These are phyloP conservation scores for Lunularia cruciata DNA, from an alignment of 225 moss, liverwort and hornwort species.

Conservation along the genomic window DNA sequence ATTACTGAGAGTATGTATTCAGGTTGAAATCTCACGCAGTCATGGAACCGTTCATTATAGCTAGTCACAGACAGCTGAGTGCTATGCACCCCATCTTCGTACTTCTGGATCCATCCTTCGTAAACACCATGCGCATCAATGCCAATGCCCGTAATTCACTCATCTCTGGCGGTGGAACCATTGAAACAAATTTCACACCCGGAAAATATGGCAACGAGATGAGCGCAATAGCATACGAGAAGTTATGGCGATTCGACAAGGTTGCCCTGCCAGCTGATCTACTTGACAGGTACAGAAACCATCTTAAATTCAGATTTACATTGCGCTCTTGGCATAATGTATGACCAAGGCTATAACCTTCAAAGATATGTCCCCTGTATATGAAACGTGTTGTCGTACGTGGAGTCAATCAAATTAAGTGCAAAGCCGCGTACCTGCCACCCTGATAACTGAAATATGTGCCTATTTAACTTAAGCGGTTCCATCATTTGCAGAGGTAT, in stretches of 20 bases:
- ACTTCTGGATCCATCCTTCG: conserved; percentile 51
- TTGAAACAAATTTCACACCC: conserved; percentile 51
- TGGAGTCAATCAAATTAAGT: no score
- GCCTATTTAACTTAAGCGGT: no score
- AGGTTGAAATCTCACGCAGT: conserved; percentile 39
- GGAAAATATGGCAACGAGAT: conserved; percentile 33
- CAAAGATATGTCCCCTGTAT: no score
- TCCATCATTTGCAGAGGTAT: conserved; percentile 68
- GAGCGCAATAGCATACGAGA: conserved; percentile 44
- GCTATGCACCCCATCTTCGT: conserved; percentile 55
- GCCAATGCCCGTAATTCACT: conserved; percentile 35
- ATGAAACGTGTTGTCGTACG: no score
- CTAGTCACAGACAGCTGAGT: conserved; percentile 48
- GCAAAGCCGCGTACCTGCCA: no score
- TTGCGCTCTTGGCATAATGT: no score
- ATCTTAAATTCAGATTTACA: no score
- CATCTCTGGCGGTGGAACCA: conserved; percentile 38
- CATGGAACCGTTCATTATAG: conserved; percentile 49
- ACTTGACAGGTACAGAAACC: conserved; percentile 13
- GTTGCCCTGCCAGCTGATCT: conserved; percentile 51
- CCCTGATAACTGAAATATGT: no score
- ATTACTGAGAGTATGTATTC: not conserved
- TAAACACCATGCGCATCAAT: conserved; percentile 53
- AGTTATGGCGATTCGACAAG: conserved; percentile 50
- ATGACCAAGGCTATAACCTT: no score